phyloP scores from a whole-genome alignment of 2,329 filamentous ascomycete genomes.

The Neofusicoccum ribis region DNA sequence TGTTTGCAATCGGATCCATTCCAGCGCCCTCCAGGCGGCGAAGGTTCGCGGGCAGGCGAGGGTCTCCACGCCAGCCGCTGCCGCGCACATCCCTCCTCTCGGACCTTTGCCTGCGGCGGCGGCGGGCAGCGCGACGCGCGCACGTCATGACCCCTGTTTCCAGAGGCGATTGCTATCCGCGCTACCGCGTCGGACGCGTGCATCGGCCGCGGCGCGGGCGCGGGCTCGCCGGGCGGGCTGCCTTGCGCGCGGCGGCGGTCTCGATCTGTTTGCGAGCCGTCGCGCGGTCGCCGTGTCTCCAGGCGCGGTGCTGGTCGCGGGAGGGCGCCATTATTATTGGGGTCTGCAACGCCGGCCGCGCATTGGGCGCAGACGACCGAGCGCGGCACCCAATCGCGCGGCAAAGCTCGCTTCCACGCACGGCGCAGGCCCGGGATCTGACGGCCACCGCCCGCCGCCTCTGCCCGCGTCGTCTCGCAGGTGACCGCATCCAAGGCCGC shows the following conservation, averaged over 20 bases:
- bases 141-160: conserved; percentile 14
- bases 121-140: not conserved
- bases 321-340: conserved; percentile 3
- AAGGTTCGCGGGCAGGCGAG: conserved; percentile 1
- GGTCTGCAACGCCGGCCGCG: conserved; percentile 13
- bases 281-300: not conserved
- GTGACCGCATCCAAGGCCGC: conserved; percentile 17
- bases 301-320: not conserved
- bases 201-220: conserved; percentile 5
- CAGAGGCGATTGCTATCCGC: conserved; percentile 16
- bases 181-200: conserved; percentile 14
- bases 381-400: conserved; percentile 16
- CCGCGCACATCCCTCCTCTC: conserved; percentile 9
- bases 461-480: conserved; percentile 5
- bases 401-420: conserved; percentile 1
- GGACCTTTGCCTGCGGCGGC: conserved; percentile 4
- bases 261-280: conserved; percentile 5
- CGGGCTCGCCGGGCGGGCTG: not conserved
- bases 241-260: not conserved
- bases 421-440: conserved; percentile 1
- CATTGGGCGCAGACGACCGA: not conserved
- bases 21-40: not conserved
- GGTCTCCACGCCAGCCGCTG: conserved; percentile 14
- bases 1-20: conserved; percentile 11
- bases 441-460: conserved; percentile 1